Conservation (phyloP, 179 eudicot species). For the Drosera spatulata region DNA sequence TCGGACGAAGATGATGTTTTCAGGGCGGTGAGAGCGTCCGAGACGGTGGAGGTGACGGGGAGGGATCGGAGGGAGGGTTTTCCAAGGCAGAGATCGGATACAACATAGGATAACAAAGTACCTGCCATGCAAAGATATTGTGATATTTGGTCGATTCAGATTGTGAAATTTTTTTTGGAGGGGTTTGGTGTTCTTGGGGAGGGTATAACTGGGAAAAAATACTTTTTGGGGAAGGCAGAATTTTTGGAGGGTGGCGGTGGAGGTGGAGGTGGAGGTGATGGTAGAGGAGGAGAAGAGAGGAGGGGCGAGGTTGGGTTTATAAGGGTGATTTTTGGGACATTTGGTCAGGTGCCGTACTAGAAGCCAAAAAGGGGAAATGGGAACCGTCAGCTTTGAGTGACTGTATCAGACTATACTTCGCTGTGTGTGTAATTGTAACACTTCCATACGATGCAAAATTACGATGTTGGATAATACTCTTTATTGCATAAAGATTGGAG, state of each 20-base stretch:
- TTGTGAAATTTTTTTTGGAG: background rate
- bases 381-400: too few species aligned
- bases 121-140: constrained; percentile 23
- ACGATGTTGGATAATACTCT: too few species aligned
- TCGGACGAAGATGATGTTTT: constrained; percentile 12
- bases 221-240: background rate
- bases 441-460: too few species aligned
- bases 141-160: background rate
- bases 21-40: constrained; percentile 25
- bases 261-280: background rate
- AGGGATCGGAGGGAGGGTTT: constrained; percentile 32
- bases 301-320: background rate
- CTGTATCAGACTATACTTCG: too few species aligned
- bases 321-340: background rate
- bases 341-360: too few species aligned
- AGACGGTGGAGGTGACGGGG: constrained; percentile 14
- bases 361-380: too few species aligned
- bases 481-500: too few species aligned
- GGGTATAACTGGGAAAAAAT: background rate
- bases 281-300: background rate
- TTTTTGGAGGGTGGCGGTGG: too few species aligned
- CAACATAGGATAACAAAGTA: constrained; percentile 17
- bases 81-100: constrained; percentile 34
- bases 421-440: too few species aligned
- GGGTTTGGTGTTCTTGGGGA: background rate